Evolutionary conservation across 2,329 filamentous ascomycete species (phyloP), one percentile per base, ranked within the genome.

Genomic region (Colletotrichum scovillei): DNA sequence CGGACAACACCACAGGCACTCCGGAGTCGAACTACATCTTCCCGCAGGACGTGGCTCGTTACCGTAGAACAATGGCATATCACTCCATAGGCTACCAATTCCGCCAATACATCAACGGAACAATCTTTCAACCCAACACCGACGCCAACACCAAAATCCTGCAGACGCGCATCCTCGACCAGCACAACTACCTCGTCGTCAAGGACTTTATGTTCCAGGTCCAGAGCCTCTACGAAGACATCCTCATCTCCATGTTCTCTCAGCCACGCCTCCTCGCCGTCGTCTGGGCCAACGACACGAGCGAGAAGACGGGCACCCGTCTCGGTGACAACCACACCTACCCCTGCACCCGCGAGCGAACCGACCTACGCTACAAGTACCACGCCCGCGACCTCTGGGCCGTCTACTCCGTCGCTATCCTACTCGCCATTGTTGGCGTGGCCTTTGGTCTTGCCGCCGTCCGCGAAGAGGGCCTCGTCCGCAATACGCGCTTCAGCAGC

Each of bases 91-190:
- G 80, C 1, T 53, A 38, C 14, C 76, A 78, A 28, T 58, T 83
- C 19, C 81, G 82, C 26, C 24, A 70, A 8, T 78, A 80, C 38
- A 22, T 83, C 26, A 77, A 80, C 58, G 82, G 81, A 24, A 80
- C 78, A 26, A 76, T 83, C 62, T 69, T 77, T 16, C 63, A 77
- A 11, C 74, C 77, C 8, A 67, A 78, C 35, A 67, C 75, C 14
- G 76, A 80, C 30, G 77, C 74, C 14, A 76, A 76, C 64, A 81
- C 81, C 0, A 78, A 82, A 24, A 79, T 83, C 11, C 78, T 82
- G 6, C 83, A 83, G 67, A 86, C 85, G 2, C 80, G 81, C 28
- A 78, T 87, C 5, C 77, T 86, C n/a, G 78, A 82, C 68, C 78
- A 67, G 52, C 78, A 76, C 19, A 78, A 79, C 30, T 80, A 76